A percentile compares a stretch with the other conserved stretches of the same genome.
Evolutionary conservation across 768 basidiomycete genomes (phyloP).

Genomic region (Agrocybe pediades): DNA sequence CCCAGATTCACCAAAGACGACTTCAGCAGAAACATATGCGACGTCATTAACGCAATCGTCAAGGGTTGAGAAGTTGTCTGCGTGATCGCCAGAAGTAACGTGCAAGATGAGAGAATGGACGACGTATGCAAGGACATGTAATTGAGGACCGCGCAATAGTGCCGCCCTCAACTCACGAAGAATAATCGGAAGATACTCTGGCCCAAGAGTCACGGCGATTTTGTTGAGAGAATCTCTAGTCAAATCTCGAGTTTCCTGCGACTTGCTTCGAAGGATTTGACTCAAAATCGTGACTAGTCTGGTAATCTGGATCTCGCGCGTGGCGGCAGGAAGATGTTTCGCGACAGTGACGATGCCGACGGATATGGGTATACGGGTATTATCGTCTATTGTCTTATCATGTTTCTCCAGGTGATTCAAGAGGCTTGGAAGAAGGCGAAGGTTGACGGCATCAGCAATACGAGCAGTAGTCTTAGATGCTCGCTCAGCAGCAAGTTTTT

Average conservation of each 20-base stretch:
- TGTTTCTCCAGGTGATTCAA: constrained; percentile 81
- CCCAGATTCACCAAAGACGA: constrained; percentile 92
- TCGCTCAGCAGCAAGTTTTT: constrained; percentile 2
- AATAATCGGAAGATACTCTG: constrained; percentile 69
- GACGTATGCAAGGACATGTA: constrained; percentile 88
- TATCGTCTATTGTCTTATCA: constrained; percentile 77
- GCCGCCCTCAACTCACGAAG: constrained; percentile 84
- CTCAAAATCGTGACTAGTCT: constrained; percentile 82
- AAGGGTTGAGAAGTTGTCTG: constrained; percentile 56
- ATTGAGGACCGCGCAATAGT: constrained; percentile 87
- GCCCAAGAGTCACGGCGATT: constrained; percentile 73
- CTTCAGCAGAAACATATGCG: constrained; percentile 81
- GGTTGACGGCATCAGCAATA: constrained; percentile 77
- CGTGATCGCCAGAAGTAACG: constrained; percentile 65
- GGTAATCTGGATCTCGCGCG: constrained; percentile 67
- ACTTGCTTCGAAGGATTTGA: constrained; percentile 90
- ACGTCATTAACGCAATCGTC: constrained; percentile 81
- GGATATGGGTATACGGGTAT: constrained; percentile 84
- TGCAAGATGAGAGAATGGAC: constrained; percentile 82
- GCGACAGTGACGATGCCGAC: constrained; percentile 87
- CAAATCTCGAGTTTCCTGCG: constrained; percentile 90
- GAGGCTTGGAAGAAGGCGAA: constrained; percentile 76
- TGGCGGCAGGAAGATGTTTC: constrained; percentile 67
- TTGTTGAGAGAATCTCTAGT: constrained; percentile 81
- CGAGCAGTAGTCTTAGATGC: constrained; percentile 28